Conservation (phyloP, 179 eudicot genomes). For the Beta lomatogona region DNA sequence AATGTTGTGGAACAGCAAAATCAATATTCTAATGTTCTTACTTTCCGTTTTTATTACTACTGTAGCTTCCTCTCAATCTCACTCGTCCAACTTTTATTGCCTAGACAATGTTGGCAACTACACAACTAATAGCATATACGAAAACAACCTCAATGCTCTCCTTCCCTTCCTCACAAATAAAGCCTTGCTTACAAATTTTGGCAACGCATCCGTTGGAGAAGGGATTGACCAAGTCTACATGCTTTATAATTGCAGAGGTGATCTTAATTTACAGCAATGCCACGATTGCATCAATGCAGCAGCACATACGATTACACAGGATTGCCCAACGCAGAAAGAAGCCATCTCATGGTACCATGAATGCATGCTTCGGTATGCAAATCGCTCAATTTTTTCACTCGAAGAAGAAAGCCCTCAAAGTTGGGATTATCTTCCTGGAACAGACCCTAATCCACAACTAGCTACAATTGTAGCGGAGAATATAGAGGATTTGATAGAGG, state of each 20-base stretch:
- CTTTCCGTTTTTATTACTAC: neutral
- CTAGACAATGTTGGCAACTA: neutral
- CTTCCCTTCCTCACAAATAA: neutral
- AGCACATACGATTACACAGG: neutral
- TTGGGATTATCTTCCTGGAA: neutral
- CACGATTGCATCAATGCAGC: conserved; percentile 15
- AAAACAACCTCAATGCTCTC: conserved; percentile 24
- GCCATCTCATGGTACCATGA: conserved; percentile 29
- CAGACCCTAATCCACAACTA: conserved; percentile 8
- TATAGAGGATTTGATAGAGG: neutral
- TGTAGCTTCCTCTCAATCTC: conserved; percentile 6
- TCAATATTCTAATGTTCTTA: too few species aligned
- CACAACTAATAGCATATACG: conserved; percentile 15
- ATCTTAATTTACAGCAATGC: conserved; percentile 26
- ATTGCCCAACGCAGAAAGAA: conserved; percentile 17
- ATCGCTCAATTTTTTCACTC: conserved; percentile 1
- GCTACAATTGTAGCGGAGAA: neutral
- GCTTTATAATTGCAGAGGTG: conserved; percentile 46
- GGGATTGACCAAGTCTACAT: conserved; percentile 24
- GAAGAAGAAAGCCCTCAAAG: conserved; percentile 9
- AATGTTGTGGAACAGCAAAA: too few species aligned
- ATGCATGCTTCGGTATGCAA: conserved; percentile 33
- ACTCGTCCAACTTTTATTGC: neutral
- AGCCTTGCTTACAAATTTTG: conserved; percentile 30
- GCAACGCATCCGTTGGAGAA: conserved; percentile 10